Base-by-base conservation (phyloP, 2,329 filamentous ascomycete genomes). In the Cladosporium phlei region DNA sequence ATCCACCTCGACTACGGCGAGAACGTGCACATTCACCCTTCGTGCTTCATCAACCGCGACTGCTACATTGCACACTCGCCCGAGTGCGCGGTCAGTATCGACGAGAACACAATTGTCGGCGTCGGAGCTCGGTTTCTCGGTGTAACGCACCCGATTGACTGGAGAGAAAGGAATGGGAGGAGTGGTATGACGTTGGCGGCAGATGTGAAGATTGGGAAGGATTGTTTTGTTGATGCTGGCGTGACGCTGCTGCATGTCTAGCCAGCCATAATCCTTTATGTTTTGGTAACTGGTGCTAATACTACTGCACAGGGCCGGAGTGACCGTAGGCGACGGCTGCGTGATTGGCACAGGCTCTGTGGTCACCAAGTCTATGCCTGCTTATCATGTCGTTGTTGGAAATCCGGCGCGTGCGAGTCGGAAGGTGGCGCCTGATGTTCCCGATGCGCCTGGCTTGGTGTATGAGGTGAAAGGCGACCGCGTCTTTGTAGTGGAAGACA, bases 281-380 rank as follows among this genome's bases (percentile, higher is more conserved):
- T 24, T 16, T 45, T 16, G 17, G 12, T 24, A 19, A 10, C 16
- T 22, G 44, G 17, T 19, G 17, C 28, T 25, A 34, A 37, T 30
- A 28, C 29, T 34, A 33, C 19, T 33, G 8, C 27, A 20, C 14
- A 40, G 43, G 37, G 53, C 57, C 1, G 58, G 58, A 6, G 53
- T 57, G 20, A 54, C 46, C 16, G 54, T 59, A 11, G 55, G 52
- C 3, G 44, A 59, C n/a, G 48, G 56, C 16, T 51, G 51, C 47
- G 54, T 53, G 8, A 51, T 59, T 32, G 55, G 52, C 3, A 52
- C 55, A 12, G 49, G 52, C 4, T 53, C 53, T 16, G 46, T 59
- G 1, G 57, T 60, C 21, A 51, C 45, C 1, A 53, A 44, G 16
- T 48, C 44, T 20, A 53, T 59, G 14, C 52, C 55, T 2, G 44